phyloP scores from a whole-genome alignment of 2,329 filamentous ascomycete species.

The Fusarium brachygibbosum region DNA sequence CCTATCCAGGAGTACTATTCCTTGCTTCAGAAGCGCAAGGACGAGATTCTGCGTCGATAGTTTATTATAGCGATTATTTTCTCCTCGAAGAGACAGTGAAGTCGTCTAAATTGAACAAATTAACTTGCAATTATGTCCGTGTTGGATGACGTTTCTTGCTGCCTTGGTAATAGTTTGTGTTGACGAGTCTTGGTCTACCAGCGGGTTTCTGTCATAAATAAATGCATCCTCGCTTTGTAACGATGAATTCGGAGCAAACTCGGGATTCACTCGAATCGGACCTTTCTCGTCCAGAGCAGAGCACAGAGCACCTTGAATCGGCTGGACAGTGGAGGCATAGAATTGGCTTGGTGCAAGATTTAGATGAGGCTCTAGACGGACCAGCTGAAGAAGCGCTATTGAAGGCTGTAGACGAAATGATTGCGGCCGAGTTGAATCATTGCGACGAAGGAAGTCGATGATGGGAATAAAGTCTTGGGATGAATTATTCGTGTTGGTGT shows the following conservation, averaged over 20 bases:
- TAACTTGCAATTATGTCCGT: background rate
- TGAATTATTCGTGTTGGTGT: background rate
- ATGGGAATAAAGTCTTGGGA: background rate
- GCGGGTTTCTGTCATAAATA: constrained; percentile 7
- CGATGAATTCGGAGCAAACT: background rate
- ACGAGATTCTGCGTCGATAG: constrained; percentile 34
- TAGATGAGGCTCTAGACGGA: background rate
- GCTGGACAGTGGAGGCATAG: background rate
- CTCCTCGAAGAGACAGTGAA: background rate
- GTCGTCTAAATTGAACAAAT: background rate
- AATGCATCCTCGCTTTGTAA: background rate
- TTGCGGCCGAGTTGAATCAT: background rate
- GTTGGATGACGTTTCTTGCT: constrained; percentile 2
- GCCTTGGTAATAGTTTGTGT: too few species aligned
- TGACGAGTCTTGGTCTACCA: background rate
- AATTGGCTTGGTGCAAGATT: constrained; percentile 11
- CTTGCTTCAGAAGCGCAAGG: constrained; percentile 53
- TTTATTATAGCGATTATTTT: background rate
- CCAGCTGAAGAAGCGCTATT: background rate
- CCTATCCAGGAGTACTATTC: constrained; percentile 54
- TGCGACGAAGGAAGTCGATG: background rate
- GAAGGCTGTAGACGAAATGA: background rate
- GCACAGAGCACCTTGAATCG: background rate
- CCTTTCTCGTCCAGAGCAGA: constrained; percentile 5
- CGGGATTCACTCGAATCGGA: constrained; percentile 15